These are phyloP conservation scores for Pythium phragmiticola DNA, from an alignment of 352 stramenopile species.

Conservation along the genomic window DNA sequence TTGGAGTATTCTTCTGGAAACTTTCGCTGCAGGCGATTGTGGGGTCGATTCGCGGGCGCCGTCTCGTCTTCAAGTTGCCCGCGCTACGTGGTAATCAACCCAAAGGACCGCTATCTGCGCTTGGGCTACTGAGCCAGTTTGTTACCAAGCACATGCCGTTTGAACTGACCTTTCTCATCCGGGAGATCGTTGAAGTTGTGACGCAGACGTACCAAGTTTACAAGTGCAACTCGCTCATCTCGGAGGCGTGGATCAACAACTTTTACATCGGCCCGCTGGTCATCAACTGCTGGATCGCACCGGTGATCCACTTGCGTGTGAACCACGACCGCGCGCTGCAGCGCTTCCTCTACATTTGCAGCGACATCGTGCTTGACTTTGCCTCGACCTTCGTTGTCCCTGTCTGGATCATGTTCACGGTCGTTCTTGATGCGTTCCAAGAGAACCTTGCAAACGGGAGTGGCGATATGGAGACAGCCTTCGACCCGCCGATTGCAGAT, in stretches of 20 bases:
- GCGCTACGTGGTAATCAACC: neutral
- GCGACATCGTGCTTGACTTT: constrained; percentile 25
- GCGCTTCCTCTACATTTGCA: constrained; percentile 26
- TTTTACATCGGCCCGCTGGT: constrained; percentile 19
- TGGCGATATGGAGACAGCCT: constrained; percentile 20
- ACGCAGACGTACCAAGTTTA: constrained; percentile 27
- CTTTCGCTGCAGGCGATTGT: constrained; percentile 2
- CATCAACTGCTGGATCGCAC: constrained; percentile 27
- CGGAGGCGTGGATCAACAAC: constrained; percentile 21
- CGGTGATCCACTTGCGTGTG: constrained; percentile 13
- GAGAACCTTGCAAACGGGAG: constrained; percentile 1
- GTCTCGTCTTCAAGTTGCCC: neutral
- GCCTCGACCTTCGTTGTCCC: constrained; percentile 19
- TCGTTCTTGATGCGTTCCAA: constrained; percentile 1
- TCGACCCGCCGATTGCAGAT: constrained; percentile 24
- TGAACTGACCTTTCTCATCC: constrained; percentile 18
- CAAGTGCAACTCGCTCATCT: constrained; percentile 22
- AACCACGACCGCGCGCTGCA: constrained; percentile 3
- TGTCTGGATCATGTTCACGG: constrained; percentile 18
- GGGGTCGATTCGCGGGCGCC: constrained; percentile 2
- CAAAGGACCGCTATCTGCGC: neutral
- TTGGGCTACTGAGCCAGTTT: neutral
- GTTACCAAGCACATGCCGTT: constrained; percentile 1
- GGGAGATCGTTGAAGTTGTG: constrained; percentile 19
- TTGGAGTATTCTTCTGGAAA: constrained; percentile 13